These are phyloP conservation scores for Eucalyptus pauciflora DNA, from an alignment of 345 rosid species.

Conservation along the genomic window DNA sequence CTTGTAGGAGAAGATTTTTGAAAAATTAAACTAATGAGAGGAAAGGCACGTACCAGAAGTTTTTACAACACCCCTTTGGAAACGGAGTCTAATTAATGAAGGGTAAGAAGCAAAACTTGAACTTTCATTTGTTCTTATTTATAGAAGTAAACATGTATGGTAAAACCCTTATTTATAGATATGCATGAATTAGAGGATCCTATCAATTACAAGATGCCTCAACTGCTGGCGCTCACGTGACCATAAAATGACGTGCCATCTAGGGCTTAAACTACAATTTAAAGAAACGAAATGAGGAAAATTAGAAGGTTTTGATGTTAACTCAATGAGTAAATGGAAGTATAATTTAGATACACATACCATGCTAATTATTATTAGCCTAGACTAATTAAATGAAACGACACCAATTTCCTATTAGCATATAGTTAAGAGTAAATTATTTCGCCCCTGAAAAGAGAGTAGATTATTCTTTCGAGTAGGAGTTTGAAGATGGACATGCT, in stretches of 20 bases:
- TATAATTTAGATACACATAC: not conserved
- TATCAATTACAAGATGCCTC: not conserved
- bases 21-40: not conserved
- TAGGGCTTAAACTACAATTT: not conserved
- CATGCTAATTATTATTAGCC: not conserved
- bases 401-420: not conserved
- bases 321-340: not conserved
- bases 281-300: not conserved
- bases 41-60: not conserved
- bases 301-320: not conserved
- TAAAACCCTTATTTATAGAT: not conserved
- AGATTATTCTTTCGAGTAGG: not conserved
- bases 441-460: not conserved
- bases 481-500: not conserved
- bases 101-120: not conserved
- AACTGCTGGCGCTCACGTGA: not conserved
- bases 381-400: not conserved
- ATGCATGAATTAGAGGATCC: not conserved
- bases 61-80: not conserved
- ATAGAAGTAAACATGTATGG: not conserved
- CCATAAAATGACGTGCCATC: not conserved
- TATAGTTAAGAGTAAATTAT: not conserved
- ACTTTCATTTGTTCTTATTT: not conserved
- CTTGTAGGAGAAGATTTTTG: not conserved
- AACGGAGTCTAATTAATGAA: not conserved